Conservation (phyloP, 257 asterid genomes). For the Marsdenia floribunda region DNA sequence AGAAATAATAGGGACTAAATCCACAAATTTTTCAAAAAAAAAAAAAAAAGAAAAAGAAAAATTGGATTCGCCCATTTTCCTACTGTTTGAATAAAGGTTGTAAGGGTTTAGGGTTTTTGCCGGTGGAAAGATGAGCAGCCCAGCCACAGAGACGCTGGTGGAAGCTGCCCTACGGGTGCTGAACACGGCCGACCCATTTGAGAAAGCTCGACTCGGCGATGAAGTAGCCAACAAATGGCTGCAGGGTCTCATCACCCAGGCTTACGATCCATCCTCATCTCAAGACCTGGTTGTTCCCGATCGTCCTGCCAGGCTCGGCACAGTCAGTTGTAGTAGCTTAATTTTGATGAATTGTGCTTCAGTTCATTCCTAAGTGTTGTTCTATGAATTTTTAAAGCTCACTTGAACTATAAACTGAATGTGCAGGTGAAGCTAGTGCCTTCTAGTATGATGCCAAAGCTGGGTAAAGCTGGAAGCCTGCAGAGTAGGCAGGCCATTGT, state of each 20-base stretch:
- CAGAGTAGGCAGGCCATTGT: conserved; percentile 94
- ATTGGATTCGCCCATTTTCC: no score
- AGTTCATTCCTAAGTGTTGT: conserved; percentile 32
- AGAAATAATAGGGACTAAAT: no score
- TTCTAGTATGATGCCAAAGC: conserved; percentile 93
- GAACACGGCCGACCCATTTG: conserved; percentile 77
- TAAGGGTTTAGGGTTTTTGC: neutral
- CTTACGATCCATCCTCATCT: conserved; percentile 42
- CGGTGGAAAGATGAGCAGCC: conserved; percentile 31
- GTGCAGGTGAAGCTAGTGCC: conserved; percentile 85
- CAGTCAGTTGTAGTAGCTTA: conserved; percentile 26
- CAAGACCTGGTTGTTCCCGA: conserved; percentile 49
- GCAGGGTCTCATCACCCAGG: conserved; percentile 38
- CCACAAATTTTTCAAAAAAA: no score
- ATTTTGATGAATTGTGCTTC: neutral
- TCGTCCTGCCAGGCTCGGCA: conserved; percentile 70
- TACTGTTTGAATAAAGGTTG: neutral
- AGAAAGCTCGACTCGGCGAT: conserved; percentile 79
- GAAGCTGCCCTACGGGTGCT: conserved; percentile 77
- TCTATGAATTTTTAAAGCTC: conserved; percentile 22
- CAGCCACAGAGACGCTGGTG: conserved; percentile 49
- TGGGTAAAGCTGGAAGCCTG: conserved; percentile 93
- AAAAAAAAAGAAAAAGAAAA: no score
- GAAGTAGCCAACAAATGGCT: conserved; percentile 73
- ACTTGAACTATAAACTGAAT: conserved; percentile 6